phyloP scores from a whole-genome alignment of 2,329 filamentous ascomycete genomes.

The Aureobasidium sp. region DNA sequence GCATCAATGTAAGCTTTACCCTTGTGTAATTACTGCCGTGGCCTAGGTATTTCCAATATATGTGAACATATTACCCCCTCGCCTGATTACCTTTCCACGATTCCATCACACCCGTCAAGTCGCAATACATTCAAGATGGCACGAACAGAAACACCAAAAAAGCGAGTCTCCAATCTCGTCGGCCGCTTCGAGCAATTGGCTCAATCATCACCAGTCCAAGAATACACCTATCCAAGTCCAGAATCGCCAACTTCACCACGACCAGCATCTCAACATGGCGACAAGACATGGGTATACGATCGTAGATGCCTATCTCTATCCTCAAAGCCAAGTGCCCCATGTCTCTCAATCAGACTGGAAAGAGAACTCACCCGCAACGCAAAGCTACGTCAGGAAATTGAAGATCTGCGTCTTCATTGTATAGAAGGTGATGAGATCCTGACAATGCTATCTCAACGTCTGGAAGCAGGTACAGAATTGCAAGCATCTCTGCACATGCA shows the following conservation, averaged over 20 bases:
- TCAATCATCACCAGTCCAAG: slow-evolving; percentile 35
- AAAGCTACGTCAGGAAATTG: background rate
- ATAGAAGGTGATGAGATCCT: background rate
- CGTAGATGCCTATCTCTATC: background rate
- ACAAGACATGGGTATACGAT: background rate
- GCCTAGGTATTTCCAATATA: background rate
- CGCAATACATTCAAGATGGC: background rate
- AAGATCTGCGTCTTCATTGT: background rate
- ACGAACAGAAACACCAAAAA: background rate
- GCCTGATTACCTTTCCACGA: too few relatives aligned
- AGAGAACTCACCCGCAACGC: background rate
- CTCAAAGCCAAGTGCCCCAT: background rate
- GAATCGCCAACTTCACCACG: background rate
- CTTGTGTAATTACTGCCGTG: background rate
- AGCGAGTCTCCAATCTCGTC: slow-evolving; percentile 7
- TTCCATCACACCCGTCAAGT: too few relatives aligned
- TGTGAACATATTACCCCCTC: too few relatives aligned
- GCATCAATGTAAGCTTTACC: background rate
- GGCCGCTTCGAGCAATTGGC: slow-evolving; percentile 9
- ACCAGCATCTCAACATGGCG: background rate
- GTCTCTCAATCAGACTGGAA: background rate
- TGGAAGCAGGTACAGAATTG: background rate
- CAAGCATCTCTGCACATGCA: background rate
- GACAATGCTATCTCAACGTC: background rate
- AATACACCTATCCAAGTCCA: slow-evolving; percentile 15